Conservation (phyloP, 2,329 filamentous ascomycete genomes). For the Calonectria hawksworthii region DNA sequence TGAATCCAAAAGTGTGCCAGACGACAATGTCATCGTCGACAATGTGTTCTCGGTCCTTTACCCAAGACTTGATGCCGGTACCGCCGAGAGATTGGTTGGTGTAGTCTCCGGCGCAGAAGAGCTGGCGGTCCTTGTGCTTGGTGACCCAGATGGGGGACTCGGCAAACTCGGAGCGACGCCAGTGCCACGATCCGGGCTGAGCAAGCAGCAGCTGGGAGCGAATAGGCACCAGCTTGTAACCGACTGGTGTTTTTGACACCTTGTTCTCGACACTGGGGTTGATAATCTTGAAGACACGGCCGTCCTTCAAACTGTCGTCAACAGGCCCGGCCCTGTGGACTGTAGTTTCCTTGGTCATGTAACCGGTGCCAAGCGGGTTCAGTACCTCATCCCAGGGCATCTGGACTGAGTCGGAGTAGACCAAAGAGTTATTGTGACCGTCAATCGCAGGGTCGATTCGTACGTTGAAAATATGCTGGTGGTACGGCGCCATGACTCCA, state of each 20-base stretch:
- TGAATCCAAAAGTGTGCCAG: slow-evolving; percentile 67
- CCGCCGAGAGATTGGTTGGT: slow-evolving; percentile 61
- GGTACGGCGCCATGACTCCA: slow-evolving; percentile 75
- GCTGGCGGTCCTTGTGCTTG: slow-evolving; percentile 56
- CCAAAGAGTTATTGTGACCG: slow-evolving; percentile 62
- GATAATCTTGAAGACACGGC: slow-evolving; percentile 64
- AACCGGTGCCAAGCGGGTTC: slow-evolving; percentile 74
- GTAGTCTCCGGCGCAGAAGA: slow-evolving; percentile 58
- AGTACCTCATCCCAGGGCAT: slow-evolving; percentile 60
- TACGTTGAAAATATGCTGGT: slow-evolving; percentile 78
- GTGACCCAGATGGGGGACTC: slow-evolving; percentile 60
- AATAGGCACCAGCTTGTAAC: slow-evolving; percentile 61
- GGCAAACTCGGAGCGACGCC: slow-evolving; percentile 57
- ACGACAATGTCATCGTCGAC: slow-evolving; percentile 66
- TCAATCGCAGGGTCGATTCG: slow-evolving; percentile 77
- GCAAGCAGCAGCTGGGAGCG: slow-evolving; percentile 63
- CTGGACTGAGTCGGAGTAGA: slow-evolving; percentile 55
- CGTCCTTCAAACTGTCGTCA: slow-evolving; percentile 67
- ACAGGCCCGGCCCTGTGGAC: slow-evolving; percentile 62
- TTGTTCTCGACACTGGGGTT: slow-evolving; percentile 60
- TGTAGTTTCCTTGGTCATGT: slow-evolving; percentile 60
- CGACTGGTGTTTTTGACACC: slow-evolving; percentile 56
- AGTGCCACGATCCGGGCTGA: slow-evolving; percentile 55
- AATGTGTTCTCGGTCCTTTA: slow-evolving; percentile 61
- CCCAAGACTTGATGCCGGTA: slow-evolving; percentile 61